A percentile compares a stretch with the other conserved stretches of the same genome.
Conservation (phyloP, 2,329 filamentous ascomycete genomes). For the Ophiostoma sp. region DNA sequence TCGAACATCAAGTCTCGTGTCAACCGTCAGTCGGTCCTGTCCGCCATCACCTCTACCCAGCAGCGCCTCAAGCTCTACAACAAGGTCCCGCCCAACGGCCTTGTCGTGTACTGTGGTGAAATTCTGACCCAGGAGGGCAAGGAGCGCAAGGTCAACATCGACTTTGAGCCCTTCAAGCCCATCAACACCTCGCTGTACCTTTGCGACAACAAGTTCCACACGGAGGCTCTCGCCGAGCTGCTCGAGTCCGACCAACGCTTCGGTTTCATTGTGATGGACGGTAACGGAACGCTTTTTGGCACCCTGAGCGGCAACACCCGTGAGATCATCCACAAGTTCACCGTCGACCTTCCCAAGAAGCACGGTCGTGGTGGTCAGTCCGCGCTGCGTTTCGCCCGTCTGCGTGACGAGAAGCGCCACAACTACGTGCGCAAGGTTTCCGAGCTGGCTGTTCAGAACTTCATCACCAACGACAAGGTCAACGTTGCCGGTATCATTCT, state of each 20-base stretch:
- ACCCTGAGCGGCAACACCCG: conserved; percentile 96
- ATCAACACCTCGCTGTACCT: conserved; percentile 99
- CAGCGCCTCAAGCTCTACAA: conserved; percentile 98
- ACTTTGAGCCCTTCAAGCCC: conserved; percentile 99
- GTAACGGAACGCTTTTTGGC: conserved; percentile 95
- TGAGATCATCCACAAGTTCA: conserved; percentile 96
- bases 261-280: conserved; percentile 99
- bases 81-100: conserved; percentile 94
- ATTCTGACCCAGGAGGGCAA: conserved; percentile 98
- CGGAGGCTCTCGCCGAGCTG: conserved; percentile 91
- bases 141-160: conserved; percentile 99
- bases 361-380: conserved; percentile 99
- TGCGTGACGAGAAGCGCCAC: conserved; percentile 98
- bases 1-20: conserved; percentile 99
- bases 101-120: conserved; percentile 99
- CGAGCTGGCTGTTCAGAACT: conserved; percentile 96
- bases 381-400: conserved; percentile 96
- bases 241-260: conserved; percentile 99
- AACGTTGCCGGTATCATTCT: conserved; percentile 95
- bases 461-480: conserved; percentile 96
- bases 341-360: conserved; percentile 98
- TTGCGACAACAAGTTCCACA: conserved; percentile 99
- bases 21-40: conserved; percentile 95
- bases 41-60: conserved; percentile 97
- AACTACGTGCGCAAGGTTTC: conserved; percentile 99